Percentiles rank a stretch among this genome's conserved stretches.
Evolutionary conservation across 306 rosid genomes (phyloP).

Genomic region (Rubus idaeus): DNA sequence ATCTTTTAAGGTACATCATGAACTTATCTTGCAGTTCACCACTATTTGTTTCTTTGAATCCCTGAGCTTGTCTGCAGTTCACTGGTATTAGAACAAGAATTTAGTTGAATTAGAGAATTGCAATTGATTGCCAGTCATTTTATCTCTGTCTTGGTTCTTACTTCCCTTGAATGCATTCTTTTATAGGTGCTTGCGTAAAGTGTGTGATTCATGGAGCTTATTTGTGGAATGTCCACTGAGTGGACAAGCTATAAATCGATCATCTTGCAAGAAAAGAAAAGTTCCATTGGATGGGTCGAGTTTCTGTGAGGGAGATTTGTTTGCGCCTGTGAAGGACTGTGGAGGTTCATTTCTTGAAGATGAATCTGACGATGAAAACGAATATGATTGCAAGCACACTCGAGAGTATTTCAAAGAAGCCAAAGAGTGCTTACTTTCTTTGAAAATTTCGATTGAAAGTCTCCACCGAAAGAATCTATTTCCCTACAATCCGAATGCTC

Average conservation of each 20-base stretch:
- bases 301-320: slow-evolving; percentile 24
- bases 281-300: slow-evolving; percentile 25
- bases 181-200: slow-evolving; percentile 61
- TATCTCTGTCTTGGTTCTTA: slow-evolving; percentile 17
- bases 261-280: slow-evolving; percentile 69
- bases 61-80: not conserved
- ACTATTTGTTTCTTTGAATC: not conserved
- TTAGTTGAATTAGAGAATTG: not conserved
- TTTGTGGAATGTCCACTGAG: slow-evolving; percentile 51
- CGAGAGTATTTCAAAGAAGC: slow-evolving; percentile 48
- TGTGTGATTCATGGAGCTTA: slow-evolving; percentile 58
- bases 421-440: slow-evolving; percentile 60
- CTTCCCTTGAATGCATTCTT: slow-evolving; percentile 22
- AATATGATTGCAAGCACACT: slow-evolving; percentile 28
- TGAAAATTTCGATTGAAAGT: slow-evolving; percentile 67
- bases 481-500: slow-evolving; percentile 75
- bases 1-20: slow-evolving; percentile 63
- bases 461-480: slow-evolving; percentile 76
- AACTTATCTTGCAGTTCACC: not conserved
- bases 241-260: slow-evolving; percentile 34
- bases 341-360: slow-evolving; percentile 20
- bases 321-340: slow-evolving; percentile 23
- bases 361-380: slow-evolving; percentile 30
- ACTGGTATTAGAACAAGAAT: not conserved
- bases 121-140: not conserved